Evolutionary conservation across 2,329 filamentous ascomycete species (phyloP).

Genomic region (Didymella sp.): DNA sequence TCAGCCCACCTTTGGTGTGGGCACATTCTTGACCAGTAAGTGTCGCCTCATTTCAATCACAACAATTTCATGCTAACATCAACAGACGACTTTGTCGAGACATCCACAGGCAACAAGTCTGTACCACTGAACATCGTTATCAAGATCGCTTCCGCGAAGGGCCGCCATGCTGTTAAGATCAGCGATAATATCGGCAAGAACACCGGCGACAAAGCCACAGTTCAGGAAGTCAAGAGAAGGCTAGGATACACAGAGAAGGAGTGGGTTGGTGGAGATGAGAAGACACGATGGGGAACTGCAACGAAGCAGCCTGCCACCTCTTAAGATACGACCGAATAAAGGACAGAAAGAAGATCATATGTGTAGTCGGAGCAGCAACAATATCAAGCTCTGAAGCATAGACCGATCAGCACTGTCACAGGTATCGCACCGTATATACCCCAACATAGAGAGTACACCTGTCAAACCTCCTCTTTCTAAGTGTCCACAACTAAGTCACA

Average conservation of each 20-base stretch:
- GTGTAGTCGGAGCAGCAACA: too few relatives aligned
- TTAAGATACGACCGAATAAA: too few relatives aligned
- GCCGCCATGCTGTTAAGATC: constrained; percentile 87
- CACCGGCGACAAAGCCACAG: constrained; percentile 81
- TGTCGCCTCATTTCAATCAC: not conserved
- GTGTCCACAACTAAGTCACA: too few relatives aligned
- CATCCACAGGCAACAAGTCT: constrained; percentile 79
- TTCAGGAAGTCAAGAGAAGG: constrained; percentile 81
- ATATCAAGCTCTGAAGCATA: too few relatives aligned
- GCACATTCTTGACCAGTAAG: constrained; percentile 87
- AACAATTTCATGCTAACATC: constrained; percentile 20
- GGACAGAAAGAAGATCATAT: too few relatives aligned
- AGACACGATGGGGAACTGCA: constrained; percentile 73
- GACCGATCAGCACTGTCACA: too few relatives aligned
- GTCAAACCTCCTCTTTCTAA: too few relatives aligned
- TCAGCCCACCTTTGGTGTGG: constrained; percentile 88
- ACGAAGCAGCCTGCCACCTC: constrained; percentile 30
- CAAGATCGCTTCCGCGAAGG: constrained; percentile 86
- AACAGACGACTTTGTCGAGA: constrained; percentile 79
- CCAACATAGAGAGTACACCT: too few relatives aligned
- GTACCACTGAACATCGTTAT: constrained; percentile 96
- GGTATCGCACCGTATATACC: too few relatives aligned
- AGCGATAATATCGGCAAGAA: constrained; percentile 91
- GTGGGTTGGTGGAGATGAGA: constrained; percentile 86
- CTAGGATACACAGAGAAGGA: constrained; percentile 85